Evolutionary conservation across 2,329 filamentous ascomycete genomes (phyloP).

Genomic region (Talaromyces sp.): DNA sequence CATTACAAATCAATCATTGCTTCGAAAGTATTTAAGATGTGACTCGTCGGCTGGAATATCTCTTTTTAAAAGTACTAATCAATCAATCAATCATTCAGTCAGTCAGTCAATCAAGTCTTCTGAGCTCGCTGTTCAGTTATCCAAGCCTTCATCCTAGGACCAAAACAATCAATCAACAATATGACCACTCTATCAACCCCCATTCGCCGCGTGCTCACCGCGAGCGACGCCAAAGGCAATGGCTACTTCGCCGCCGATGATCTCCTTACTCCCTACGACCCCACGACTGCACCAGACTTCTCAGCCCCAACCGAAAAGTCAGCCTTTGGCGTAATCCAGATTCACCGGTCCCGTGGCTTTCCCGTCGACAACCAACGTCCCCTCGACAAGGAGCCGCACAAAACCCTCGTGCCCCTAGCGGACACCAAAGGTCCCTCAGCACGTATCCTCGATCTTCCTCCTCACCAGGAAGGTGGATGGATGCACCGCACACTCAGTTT

Average conservation of each 20-base stretch:
- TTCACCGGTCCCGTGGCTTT: constrained; percentile 27
- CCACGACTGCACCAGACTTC: constrained; percentile 23
- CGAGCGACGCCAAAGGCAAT: constrained; percentile 26
- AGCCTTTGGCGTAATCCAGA: constrained; percentile 27
- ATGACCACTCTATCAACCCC: constrained; percentile 14
- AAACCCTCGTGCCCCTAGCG: constrained; percentile 24
- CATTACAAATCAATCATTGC: constrained; percentile 2
- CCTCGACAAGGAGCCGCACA: constrained; percentile 22
- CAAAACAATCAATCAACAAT: not conserved
- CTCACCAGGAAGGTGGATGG: constrained; percentile 18
- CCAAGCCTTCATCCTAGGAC: too few relatives aligned
- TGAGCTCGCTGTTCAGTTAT: too few relatives aligned
- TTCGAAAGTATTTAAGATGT: not conserved
- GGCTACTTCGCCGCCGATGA: constrained; percentile 28
- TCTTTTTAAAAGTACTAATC: not conserved
- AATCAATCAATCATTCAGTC: not conserved
- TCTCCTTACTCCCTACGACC: constrained; percentile 27
- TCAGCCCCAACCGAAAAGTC: constrained; percentile 21
- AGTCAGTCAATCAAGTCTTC: not conserved
- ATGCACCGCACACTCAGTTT: constrained; percentile 31
- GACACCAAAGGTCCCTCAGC: constrained; percentile 26
- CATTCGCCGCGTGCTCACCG: constrained; percentile 24
- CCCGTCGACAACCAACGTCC: constrained; percentile 25
- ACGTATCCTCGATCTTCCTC: constrained; percentile 23
- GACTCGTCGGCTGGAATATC: not conserved